A percentile compares a stretch with the other conserved stretches of the same genome.
phyloP scores from a whole-genome alignment of 2,329 filamentous ascomycete genomes.

The Colletotrichum sp. region DNA sequence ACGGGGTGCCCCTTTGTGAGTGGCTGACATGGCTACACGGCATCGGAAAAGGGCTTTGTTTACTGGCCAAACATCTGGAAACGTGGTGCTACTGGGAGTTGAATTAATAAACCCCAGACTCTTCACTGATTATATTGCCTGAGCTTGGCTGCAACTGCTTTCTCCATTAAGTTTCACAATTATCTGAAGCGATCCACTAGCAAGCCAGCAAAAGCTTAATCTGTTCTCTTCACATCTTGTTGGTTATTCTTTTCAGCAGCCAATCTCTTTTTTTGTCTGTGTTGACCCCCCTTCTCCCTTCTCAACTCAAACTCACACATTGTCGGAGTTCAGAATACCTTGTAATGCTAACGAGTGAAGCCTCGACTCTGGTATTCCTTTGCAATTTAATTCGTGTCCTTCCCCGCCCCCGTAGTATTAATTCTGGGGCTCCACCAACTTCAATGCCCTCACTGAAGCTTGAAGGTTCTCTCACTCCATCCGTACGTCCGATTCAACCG shows the following conservation, averaged over 20 bases:
- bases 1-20: background rate
- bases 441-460: background rate
- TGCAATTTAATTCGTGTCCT: background rate
- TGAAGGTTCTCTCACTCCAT: conserved; percentile 39
- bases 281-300: background rate
- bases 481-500: conserved; percentile 39
- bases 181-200: background rate
- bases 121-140: background rate
- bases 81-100: background rate
- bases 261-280: background rate
- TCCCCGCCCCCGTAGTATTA: background rate
- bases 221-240: background rate
- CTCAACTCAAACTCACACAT: background rate
- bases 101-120: background rate
- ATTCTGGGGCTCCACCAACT: background rate
- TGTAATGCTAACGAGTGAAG: background rate
- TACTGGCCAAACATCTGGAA: background rate
- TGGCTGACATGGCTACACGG: background rate
- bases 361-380: background rate
- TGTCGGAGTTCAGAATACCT: background rate
- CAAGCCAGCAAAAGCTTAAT: background rate
- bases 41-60: background rate
- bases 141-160: background rate
- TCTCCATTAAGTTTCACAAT: background rate
- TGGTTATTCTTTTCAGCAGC: background rate